Evolutionary conservation across 1,284 basidiomycete genomes (phyloP), one percentile per base, ranked within the genome.

Genomic region (Ustilago xerochloae): DNA sequence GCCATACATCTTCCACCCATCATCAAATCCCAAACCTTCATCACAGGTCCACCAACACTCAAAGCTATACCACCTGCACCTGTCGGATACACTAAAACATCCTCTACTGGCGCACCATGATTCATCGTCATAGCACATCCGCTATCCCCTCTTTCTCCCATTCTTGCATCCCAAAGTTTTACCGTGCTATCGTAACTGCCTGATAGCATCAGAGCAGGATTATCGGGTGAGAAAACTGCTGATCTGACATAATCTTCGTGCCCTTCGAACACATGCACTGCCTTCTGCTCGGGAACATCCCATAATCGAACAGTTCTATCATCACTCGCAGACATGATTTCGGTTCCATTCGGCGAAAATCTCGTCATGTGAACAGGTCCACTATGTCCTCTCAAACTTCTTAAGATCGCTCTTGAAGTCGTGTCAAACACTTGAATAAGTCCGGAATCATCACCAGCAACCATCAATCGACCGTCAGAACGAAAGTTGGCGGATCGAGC

Each of bases 221-320:
- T 92, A 18, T 91, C 89, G 7, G 91, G 88, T 16, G 92, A 91
- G 54, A 97, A 90, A 79, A 93, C 89, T 3, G 93, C 96, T 0
- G 95, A 90, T 20, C 97, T 93, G 70, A 99, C 94, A 82, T 99
- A 99, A 86, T 99, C 97, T 30, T 91, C 90, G 83, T 99, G 96
- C 30, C 90, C 89, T 26, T 88, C 87, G 80, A 99, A 94, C 15
- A 92, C 93, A 24, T 89, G 87, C 51, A 96, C 86, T 28, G 90
- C 88, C 1, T 90, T 88, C 84, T 97, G 92, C 6, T 95, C 94
- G 8, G 96, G 93, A 7, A 99, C 90, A 85, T 99, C 97, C 93
- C 94, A 98, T 3, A 99, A 87, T 84, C 91, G 91, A 53, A 93
- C 93, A 12, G 94, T 96, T 4, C 92, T 92, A 84, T 99, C 97